A percentile compares a stretch with the other conserved stretches of the same genome.
phyloP scores from a whole-genome alignment of 176 grass and related monocot species.

The Carex myosuroides region DNA sequence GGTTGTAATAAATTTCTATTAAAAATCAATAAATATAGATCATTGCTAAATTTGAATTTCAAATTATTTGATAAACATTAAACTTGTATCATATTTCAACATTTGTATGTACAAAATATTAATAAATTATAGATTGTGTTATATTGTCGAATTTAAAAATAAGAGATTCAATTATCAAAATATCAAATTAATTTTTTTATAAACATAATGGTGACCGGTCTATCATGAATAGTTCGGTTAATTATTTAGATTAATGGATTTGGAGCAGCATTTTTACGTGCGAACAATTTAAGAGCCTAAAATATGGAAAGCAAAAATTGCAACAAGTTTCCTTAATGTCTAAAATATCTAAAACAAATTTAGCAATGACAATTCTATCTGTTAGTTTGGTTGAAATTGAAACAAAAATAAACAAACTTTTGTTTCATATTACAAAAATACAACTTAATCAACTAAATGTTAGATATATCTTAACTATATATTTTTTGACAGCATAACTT shows the following conservation, averaged over 20 bases:
- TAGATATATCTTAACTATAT: no score
- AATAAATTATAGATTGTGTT: no score
- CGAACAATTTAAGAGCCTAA: background rate
- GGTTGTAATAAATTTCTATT: background rate
- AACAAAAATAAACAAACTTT: no score
- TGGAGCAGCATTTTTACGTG: background rate
- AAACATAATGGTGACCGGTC: no score
- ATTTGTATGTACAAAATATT: no score
- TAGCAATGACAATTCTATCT: background rate
- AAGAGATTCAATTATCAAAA: no score
- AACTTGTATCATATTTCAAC: background rate
- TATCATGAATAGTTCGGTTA: no score
- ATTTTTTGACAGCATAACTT: no score
- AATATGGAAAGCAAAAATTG: background rate
- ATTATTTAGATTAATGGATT: background rate
- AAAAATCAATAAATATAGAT: background rate
- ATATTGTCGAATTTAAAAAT: no score
- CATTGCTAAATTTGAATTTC: background rate
- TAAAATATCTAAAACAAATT: background rate
- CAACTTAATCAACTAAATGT: no score
- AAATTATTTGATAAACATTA: background rate
- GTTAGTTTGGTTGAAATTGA: no score
- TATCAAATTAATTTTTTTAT: background rate
- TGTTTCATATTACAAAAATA: no score
- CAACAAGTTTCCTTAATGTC: background rate